Percentiles rank a stretch among this genome's conserved stretches.
Evolutionary conservation across 202 grass and related monocot species (phyloP).

Genomic region (Zoysia matrella): DNA sequence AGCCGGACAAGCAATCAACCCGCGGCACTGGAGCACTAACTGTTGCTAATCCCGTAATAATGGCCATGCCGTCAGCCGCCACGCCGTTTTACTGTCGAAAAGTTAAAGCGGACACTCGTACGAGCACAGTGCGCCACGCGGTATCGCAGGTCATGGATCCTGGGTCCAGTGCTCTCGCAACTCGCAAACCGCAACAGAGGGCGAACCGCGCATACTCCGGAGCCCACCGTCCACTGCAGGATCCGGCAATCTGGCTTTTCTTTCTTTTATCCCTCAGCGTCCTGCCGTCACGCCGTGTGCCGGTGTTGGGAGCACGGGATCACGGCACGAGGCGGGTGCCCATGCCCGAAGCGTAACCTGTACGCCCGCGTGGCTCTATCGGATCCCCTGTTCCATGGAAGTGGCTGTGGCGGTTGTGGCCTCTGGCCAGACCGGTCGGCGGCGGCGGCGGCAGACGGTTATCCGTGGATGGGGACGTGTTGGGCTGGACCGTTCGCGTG

Average conservation of each 20-base stretch:
- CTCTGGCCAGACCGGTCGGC: neutral
- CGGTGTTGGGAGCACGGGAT: slow-evolving; percentile 14
- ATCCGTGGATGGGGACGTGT: neutral
- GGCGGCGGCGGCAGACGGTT: neutral
- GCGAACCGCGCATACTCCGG: neutral
- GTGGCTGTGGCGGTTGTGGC: neutral
- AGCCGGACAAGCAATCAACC: neutral
- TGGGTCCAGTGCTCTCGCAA: too few species aligned
- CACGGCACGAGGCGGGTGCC: neutral
- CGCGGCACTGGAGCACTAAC: neutral
- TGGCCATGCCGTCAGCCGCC: neutral
- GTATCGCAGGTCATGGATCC: neutral
- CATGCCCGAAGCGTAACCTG: slow-evolving; percentile 50
- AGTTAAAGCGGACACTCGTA: neutral
- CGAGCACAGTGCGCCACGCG: neutral
- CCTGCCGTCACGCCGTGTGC: neutral
- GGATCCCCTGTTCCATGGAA: slow-evolving; percentile 39
- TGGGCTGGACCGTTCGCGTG: neutral
- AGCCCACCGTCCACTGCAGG: slow-evolving; percentile 1
- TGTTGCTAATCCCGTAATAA: neutral
- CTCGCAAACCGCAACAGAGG: neutral
- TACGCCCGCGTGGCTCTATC: slow-evolving; percentile 46
- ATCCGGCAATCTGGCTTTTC: neutral
- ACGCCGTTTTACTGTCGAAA: neutral
- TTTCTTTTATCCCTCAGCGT: neutral